These are phyloP conservation scores for Phytophthora megakarya DNA, from an alignment of 352 stramenopile species.

Conservation along the genomic window DNA sequence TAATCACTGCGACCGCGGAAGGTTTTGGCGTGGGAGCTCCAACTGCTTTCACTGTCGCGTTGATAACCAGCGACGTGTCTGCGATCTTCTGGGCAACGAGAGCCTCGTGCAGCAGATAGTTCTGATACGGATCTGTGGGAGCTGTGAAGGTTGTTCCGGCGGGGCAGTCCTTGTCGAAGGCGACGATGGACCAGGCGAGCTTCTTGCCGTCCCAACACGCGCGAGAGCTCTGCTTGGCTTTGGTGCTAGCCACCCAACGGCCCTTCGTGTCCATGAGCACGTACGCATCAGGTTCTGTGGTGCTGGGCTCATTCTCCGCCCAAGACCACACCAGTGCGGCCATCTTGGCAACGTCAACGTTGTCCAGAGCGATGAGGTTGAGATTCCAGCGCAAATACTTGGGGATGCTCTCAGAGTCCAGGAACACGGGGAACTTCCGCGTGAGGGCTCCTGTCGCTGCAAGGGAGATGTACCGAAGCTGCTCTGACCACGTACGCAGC, in stretches of 20 bases:
- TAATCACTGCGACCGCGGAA: slow-evolving; percentile 24
- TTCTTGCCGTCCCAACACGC: slow-evolving; percentile 46
- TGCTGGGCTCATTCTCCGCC: slow-evolving; percentile 52
- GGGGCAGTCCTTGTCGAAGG: slow-evolving; percentile 33
- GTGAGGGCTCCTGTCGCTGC: slow-evolving; percentile 32
- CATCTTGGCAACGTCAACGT: slow-evolving; percentile 59
- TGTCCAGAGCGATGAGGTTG: slow-evolving; percentile 59
- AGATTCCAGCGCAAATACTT: slow-evolving; percentile 65
- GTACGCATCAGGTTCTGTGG: slow-evolving; percentile 23
- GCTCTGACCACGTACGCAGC: slow-evolving; percentile 54
- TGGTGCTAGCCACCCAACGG: slow-evolving; percentile 44
- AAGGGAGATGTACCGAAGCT: slow-evolving; percentile 59
- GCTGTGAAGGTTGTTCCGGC: slow-evolving; percentile 36
- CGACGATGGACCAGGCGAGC: slow-evolving; percentile 49
- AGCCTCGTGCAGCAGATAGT: slow-evolving; percentile 50
- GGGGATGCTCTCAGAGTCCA: slow-evolving; percentile 45
- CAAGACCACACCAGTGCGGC: slow-evolving; percentile 60
- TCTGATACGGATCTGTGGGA: slow-evolving; percentile 55
- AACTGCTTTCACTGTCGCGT: slow-evolving; percentile 35
- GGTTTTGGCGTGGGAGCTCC: slow-evolving; percentile 29
- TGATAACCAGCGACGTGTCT: slow-evolving; percentile 51
- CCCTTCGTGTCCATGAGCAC: slow-evolving; percentile 45
- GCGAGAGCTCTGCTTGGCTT: slow-evolving; percentile 27
- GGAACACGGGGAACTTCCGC: slow-evolving; percentile 33
- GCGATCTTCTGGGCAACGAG: slow-evolving; percentile 39